Conservation (phyloP, 257 asterid genomes). For the Gentiana macrophylla region DNA sequence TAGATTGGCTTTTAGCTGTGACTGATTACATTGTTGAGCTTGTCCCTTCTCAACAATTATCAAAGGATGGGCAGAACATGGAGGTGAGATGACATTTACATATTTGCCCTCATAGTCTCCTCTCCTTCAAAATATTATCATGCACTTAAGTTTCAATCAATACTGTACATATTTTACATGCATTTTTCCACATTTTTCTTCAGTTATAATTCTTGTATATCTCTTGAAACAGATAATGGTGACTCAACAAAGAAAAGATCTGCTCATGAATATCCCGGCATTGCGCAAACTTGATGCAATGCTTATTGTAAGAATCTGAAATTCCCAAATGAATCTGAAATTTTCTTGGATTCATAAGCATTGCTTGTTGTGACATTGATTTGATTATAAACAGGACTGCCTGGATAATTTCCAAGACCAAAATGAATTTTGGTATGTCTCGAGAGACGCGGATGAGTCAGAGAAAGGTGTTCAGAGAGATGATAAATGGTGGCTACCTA, state of each 20-base stretch:
- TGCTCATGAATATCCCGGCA: conserved; percentile 60
- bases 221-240: conserved; percentile 47
- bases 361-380: background rate
- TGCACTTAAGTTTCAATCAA: too few species aligned
- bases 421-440: conserved; percentile 64
- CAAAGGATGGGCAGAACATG: conserved; percentile 62
- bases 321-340: too few species aligned
- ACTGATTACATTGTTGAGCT: conserved; percentile 80
- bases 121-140: too few species aligned
- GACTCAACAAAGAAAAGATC: conserved; percentile 68
- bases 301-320: conserved; percentile 50
- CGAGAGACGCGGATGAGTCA: conserved; percentile 59
- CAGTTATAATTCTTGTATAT: conserved; percentile 1
- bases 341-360: background rate
- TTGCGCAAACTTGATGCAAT: conserved; percentile 66
- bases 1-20: conserved; percentile 73
- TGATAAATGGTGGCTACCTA: conserved; percentile 91
- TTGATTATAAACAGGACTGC: conserved; percentile 28
- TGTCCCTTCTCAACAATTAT: conserved; percentile 62
- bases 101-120: background rate
- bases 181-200: background rate
- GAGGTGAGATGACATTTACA: conserved; percentile 33
- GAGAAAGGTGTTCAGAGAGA: conserved; percentile 52
- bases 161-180: too few species aligned
- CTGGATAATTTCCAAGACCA: conserved; percentile 48